A percentile compares a stretch with the other conserved stretches of the same genome.
phyloP scores from a whole-genome alignment of 2,329 filamentous ascomycete genomes.

The Ophiostoma himal-ulmi region DNA sequence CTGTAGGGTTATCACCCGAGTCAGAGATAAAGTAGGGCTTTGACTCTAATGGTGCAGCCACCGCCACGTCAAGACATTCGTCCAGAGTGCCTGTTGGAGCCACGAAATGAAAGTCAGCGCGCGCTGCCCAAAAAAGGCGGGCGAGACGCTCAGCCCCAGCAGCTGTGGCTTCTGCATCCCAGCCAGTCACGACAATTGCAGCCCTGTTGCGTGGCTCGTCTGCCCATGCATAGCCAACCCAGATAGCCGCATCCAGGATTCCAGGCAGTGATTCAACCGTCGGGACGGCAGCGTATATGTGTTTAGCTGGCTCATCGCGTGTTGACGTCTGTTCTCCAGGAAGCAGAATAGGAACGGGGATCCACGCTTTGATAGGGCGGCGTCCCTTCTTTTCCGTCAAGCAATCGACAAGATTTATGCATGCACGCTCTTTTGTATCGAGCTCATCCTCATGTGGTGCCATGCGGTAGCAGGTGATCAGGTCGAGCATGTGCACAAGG shows the following conservation, averaged over 20 bases:
- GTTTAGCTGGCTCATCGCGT: slow-evolving; percentile 45
- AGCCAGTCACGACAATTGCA: slow-evolving; percentile 46
- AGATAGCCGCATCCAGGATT: slow-evolving; percentile 48
- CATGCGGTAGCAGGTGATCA: slow-evolving; percentile 49
- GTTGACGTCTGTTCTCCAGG: slow-evolving; percentile 53
- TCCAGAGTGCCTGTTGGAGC: slow-evolving; percentile 44
- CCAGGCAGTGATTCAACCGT: slow-evolving; percentile 37
- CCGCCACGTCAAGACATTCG: slow-evolving; percentile 43
- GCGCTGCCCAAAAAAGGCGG: slow-evolving; percentile 43
- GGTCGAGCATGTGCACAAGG: slow-evolving; percentile 44
- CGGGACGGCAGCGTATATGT: slow-evolving; percentile 45
- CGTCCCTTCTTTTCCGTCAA: slow-evolving; percentile 28
- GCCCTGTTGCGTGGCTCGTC: slow-evolving; percentile 49
- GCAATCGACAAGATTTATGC: slow-evolving; percentile 42
- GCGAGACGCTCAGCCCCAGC: slow-evolving; percentile 42
- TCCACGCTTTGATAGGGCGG: slow-evolving; percentile 47
- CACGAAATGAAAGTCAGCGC: slow-evolving; percentile 45
- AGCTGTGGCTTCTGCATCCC: slow-evolving; percentile 38
- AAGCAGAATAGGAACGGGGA: slow-evolving; percentile 46
- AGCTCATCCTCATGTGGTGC: slow-evolving; percentile 47
- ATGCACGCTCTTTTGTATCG: slow-evolving; percentile 48
- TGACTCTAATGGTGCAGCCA: slow-evolving; percentile 33
- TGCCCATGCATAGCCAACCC: slow-evolving; percentile 53
- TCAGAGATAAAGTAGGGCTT: slow-evolving; percentile 51
- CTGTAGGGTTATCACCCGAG: slow-evolving; percentile 51